A percentile compares a stretch with the other conserved stretches of the same genome.
phyloP scores from a whole-genome alignment of 768 basidiomycete genomes.

The Jaapia argillacea region DNA sequence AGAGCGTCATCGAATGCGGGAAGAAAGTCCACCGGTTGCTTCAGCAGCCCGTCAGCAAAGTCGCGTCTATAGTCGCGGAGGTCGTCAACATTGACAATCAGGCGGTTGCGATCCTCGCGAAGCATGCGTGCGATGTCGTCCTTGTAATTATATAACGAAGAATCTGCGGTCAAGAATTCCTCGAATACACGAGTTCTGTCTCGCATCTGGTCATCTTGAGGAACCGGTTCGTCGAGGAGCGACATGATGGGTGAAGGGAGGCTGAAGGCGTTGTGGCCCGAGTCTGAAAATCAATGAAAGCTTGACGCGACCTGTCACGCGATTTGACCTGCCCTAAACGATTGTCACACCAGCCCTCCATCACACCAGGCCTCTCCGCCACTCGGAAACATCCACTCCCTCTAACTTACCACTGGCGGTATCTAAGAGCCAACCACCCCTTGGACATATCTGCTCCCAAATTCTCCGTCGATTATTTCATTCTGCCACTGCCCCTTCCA shows the following conservation, averaged over 20 bases:
- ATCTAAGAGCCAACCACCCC: too few relatives aligned
- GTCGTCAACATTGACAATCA: conserved; percentile 94
- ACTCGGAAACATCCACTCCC: too few relatives aligned
- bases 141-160: conserved; percentile 67
- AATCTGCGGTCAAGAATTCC: conserved; percentile 70
- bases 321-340: conserved; percentile 25
- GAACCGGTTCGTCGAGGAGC: conserved; percentile 41
- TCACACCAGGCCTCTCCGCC: conserved; percentile 9
- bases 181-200: conserved; percentile 75
- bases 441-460: too few relatives aligned
- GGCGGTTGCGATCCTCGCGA: conserved; percentile 71
- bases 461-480: too few relatives aligned
- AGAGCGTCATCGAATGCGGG: conserved; percentile 89
- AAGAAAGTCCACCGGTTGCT: conserved; percentile 77
- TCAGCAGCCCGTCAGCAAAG: conserved; percentile 80
- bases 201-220: conserved; percentile 62
- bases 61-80: conserved; percentile 87
- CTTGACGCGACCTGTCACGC: conserved; percentile 10
- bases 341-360: conserved; percentile 3
- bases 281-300: neutral
- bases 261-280: neutral
- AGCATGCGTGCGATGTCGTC: conserved; percentile 81
- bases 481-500: too few relatives aligned
- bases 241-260: conserved; percentile 16
- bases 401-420: too few relatives aligned